Evolutionary conservation across 2,329 filamentous ascomycete genomes (phyloP).

Genomic region (Pestalotiopsis sp.): DNA sequence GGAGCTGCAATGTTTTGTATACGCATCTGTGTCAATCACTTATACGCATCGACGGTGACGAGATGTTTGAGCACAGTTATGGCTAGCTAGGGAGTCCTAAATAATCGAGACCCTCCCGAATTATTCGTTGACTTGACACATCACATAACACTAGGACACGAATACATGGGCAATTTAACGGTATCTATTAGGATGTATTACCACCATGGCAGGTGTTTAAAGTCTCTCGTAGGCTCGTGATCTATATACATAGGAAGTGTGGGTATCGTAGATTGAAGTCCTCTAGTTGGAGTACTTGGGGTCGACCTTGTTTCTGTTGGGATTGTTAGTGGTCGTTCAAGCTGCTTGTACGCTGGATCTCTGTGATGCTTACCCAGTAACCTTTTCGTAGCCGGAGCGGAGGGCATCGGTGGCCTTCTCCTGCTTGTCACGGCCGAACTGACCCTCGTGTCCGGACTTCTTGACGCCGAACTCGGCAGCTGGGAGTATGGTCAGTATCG

Average conservation of each 20-base stretch:
- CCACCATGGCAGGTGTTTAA: background rate
- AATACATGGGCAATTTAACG: background rate
- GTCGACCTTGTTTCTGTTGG: slow-evolving; percentile 37
- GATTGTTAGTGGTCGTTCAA: background rate
- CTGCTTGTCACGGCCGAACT: slow-evolving; percentile 18
- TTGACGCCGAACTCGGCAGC: slow-evolving; percentile 31
- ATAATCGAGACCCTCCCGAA: too few relatives aligned
- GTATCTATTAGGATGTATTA: background rate
- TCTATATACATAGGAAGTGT: background rate
- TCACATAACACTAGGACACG: too few relatives aligned
- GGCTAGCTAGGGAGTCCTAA: too few relatives aligned
- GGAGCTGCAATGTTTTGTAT: too few relatives aligned
- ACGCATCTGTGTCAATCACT: too few relatives aligned
- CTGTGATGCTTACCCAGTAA: slow-evolving; percentile 34
- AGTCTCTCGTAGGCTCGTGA: background rate
- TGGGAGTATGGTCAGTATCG: slow-evolving; percentile 10
- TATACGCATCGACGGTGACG: too few relatives aligned
- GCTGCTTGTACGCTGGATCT: background rate
- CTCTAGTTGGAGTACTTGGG: slow-evolving; percentile 36
- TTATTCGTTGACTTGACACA: too few relatives aligned
- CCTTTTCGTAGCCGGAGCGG: slow-evolving; percentile 39
- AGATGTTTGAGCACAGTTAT: too few relatives aligned
- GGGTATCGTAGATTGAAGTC: background rate
- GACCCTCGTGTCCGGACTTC: slow-evolving; percentile 24
- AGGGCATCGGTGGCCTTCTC: slow-evolving; percentile 38